Evolutionary conservation across 345 rosid genomes (phyloP).

Genomic region (Ceriops zippeliana): DNA sequence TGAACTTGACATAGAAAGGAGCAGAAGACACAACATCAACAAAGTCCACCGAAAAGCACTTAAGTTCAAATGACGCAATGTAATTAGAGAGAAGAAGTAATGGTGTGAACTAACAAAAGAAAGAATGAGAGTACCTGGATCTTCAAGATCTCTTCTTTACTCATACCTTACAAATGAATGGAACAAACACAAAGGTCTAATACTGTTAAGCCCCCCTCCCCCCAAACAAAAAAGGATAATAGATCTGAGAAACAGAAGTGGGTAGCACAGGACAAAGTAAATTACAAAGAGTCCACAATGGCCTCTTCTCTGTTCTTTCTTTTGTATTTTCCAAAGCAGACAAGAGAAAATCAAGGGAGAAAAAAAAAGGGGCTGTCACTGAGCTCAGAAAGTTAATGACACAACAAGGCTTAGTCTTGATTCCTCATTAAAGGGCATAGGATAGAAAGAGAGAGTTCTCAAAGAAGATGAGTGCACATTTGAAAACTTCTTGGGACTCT

Average conservation of each 20-base stretch:
- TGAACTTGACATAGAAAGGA: background rate
- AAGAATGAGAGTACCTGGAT: conserved; percentile 58
- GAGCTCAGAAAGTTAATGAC: background rate
- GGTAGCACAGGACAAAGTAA: background rate
- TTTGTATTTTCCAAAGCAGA: conserved; percentile 5
- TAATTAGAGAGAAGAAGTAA: background rate
- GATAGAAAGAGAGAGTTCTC: background rate
- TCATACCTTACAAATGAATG: conserved; percentile 41
- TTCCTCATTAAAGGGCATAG: conserved; percentile 1
- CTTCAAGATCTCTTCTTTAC: conserved; percentile 97
- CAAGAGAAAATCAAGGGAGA: conserved; percentile 17
- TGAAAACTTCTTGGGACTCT: conserved; percentile 16
- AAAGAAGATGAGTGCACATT: background rate
- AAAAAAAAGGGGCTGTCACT: background rate
- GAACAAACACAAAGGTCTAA: conserved; percentile 24
- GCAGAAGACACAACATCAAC: background rate
- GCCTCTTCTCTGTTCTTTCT: conserved; percentile 13
- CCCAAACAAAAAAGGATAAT: background rate
- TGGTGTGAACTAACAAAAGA: background rate
- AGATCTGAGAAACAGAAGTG: conserved; percentile 48
- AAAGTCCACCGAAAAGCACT: background rate
- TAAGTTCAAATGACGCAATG: conserved; percentile 23
- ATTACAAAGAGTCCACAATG: conserved; percentile 16
- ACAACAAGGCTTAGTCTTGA: background rate
- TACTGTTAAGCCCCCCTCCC: background rate